phyloP scores from a whole-genome alignment of 1,139 yeast genomes.

The Hansenula lynferdii region DNA sequence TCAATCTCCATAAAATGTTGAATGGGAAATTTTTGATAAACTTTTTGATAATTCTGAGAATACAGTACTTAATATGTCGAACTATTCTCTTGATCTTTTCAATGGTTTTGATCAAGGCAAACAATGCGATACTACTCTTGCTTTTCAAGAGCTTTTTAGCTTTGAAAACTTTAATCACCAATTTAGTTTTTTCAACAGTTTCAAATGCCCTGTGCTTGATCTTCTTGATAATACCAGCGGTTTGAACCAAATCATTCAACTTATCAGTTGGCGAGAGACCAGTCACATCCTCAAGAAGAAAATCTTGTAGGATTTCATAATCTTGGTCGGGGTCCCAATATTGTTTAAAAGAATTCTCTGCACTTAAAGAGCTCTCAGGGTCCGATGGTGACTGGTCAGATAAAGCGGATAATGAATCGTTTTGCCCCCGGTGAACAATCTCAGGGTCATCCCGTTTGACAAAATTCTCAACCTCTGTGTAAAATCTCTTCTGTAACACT shows the following conservation, averaged over 20 bases:
- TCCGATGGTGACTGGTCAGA: too few species aligned
- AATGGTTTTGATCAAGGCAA: slow-evolving; percentile 1
- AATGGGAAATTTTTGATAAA: slow-evolving; percentile 3
- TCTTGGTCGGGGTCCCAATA: slow-evolving; percentile 13
- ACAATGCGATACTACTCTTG: not conserved
- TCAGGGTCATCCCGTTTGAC: too few species aligned
- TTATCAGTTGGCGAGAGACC: not conserved
- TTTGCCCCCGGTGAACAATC: too few species aligned
- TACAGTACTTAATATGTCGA: not conserved
- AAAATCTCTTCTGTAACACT: not conserved
- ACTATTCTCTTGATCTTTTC: slow-evolving; percentile 3
- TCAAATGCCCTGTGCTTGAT: not conserved
- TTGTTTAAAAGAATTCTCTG: not conserved
- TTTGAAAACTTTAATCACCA: not conserved
- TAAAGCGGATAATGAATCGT: too few species aligned
- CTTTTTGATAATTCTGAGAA: not conserved
- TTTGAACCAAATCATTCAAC: slow-evolving; percentile 2
- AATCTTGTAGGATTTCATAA: slow-evolving; percentile 5
- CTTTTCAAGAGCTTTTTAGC: slow-evolving; percentile 1
- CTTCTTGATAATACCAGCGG: slow-evolving; percentile 2
- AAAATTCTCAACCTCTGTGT: not conserved
- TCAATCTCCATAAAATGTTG: not conserved
- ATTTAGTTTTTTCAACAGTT: not conserved
- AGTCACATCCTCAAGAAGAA: not conserved
- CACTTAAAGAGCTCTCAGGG: too few species aligned